phyloP scores from a whole-genome alignment of 2,329 filamentous ascomycete species.

The Cryphonectria radicalis region DNA sequence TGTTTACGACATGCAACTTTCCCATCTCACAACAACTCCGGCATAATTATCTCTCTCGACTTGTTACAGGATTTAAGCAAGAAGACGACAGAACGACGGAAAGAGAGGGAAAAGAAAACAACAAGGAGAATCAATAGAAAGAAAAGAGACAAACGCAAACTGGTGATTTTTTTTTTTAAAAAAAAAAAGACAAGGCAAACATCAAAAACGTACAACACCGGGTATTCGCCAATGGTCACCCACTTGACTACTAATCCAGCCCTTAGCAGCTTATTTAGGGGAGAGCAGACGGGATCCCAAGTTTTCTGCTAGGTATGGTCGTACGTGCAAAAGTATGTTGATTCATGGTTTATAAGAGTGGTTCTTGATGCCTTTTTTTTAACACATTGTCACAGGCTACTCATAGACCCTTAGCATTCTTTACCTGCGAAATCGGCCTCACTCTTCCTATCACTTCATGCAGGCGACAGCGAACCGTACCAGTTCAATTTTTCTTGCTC shows the following conservation, averaged over 20 bases:
- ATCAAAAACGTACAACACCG: not conserved
- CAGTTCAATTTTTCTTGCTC: not conserved
- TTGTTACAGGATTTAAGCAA: fast-evolving
- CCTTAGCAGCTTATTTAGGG: not conserved
- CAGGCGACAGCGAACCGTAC: not conserved
- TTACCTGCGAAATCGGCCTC: not conserved
- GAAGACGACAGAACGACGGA: not conserved
- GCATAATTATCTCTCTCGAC: not conserved
- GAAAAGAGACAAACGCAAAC: not conserved
- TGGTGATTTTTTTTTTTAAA: not conserved
- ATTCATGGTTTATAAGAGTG: not conserved
- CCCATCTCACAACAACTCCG: not conserved
- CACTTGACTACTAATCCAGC: not conserved
- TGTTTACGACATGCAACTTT: not conserved
- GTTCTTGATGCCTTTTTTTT: too few relatives aligned
- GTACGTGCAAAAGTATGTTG: not conserved
- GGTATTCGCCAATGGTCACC: not conserved
- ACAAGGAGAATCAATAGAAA: too few relatives aligned
- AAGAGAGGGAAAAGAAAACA: not conserved
- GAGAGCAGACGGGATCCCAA: not conserved
- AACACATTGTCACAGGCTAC: not conserved
- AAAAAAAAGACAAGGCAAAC: not conserved
- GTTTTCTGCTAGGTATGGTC: not conserved
- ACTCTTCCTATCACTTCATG: not conserved
- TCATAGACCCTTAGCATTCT: not conserved